phyloP scores from a whole-genome alignment of 257 asterid genomes.

The Nyctanthes arbortristis region DNA sequence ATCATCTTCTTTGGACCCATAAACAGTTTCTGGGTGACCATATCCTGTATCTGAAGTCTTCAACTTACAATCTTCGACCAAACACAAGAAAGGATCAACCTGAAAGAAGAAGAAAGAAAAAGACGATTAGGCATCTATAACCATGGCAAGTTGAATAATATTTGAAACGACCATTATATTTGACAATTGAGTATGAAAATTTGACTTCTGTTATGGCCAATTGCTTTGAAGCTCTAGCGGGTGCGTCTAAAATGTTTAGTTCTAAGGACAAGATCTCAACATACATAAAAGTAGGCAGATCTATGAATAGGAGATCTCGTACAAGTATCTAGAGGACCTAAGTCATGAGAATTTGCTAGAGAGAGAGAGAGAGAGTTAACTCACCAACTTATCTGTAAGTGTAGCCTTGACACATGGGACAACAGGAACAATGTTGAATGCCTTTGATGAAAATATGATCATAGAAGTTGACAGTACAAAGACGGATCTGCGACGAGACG shows the following conservation, averaged over 20 bases:
- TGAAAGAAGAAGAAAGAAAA: conserved; percentile 30
- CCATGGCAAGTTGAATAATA: not conserved
- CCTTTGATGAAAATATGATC: conserved; percentile 83
- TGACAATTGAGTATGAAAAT: no score
- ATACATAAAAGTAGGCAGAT: no score
- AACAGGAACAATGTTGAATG: conserved; percentile 64
- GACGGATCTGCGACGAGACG: conserved; percentile 92
- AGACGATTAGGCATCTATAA: not conserved
- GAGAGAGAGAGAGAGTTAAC: conserved; percentile 18
- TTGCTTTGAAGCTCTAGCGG: not conserved
- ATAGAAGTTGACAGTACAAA: conserved; percentile 79
- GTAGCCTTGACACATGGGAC: conserved; percentile 53
- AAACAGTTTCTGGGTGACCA: conserved; percentile 33
- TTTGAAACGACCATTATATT: not conserved
- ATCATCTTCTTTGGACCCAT: conserved; percentile 86
- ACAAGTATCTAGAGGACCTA: no score
- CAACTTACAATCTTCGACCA: conserved; percentile 83
- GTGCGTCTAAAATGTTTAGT: not conserved
- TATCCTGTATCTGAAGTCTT: conserved; percentile 54
- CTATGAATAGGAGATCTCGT: no score
- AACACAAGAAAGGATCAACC: conserved; percentile 86
- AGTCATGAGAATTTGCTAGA: no score
- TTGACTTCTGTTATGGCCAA: not conserved
- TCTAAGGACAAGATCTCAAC: no score
- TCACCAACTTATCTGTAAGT: conserved; percentile 61